Evolutionary conservation across 2,329 filamentous ascomycete species (phyloP).

Genomic region (Microthyrium microscopicum): DNA sequence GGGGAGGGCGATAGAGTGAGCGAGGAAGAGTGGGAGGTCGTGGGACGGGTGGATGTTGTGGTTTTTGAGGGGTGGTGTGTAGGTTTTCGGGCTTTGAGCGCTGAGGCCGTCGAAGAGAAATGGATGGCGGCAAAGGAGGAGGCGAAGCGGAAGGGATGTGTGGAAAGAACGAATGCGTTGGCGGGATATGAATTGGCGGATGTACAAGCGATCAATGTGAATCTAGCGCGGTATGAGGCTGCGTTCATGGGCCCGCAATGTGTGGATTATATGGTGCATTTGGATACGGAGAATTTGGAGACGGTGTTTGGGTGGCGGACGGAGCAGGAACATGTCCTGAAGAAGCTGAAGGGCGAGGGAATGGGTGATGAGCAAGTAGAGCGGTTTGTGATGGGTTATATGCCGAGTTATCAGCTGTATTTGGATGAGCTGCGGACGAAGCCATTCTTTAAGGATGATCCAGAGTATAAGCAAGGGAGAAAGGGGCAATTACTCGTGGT

Average conservation of each 20-base stretch:
- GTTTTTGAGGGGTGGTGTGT: constrained; percentile 88
- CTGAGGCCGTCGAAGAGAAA: constrained; percentile 36
- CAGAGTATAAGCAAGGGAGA: too few species aligned
- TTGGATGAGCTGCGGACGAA: constrained; percentile 25
- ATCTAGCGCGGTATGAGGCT: constrained; percentile 3
- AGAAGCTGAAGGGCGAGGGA: constrained; percentile 48
- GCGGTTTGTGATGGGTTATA: constrained; percentile 54
- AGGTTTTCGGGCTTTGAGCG: constrained; percentile 54
- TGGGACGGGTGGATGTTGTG: constrained; percentile 43
- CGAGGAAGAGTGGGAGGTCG: neutral
- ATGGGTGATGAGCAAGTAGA: constrained; percentile 73
- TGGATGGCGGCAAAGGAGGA: constrained; percentile 21
- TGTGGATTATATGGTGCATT: constrained; percentile 4
- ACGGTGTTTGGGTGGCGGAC: constrained; percentile 56
- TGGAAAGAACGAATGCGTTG: neutral
- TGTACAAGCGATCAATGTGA: constrained; percentile 1
- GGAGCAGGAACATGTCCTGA: constrained; percentile 61
- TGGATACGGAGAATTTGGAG: constrained; percentile 5
- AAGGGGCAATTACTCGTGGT: too few species aligned
- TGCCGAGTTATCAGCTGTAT: constrained; percentile 35
- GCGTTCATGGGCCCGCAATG: constrained; percentile 6
- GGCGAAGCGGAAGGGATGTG: neutral
- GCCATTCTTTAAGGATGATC: too few species aligned
- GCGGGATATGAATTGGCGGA: constrained; percentile 3
- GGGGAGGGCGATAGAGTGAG: constrained; percentile 4